A percentile compares a stretch with the other conserved stretches of the same genome.
These are phyloP conservation scores for Aspergillus caelatus DNA, from an alignment of 2,329 filamentous ascomycete species.

Conservation along the genomic window DNA sequence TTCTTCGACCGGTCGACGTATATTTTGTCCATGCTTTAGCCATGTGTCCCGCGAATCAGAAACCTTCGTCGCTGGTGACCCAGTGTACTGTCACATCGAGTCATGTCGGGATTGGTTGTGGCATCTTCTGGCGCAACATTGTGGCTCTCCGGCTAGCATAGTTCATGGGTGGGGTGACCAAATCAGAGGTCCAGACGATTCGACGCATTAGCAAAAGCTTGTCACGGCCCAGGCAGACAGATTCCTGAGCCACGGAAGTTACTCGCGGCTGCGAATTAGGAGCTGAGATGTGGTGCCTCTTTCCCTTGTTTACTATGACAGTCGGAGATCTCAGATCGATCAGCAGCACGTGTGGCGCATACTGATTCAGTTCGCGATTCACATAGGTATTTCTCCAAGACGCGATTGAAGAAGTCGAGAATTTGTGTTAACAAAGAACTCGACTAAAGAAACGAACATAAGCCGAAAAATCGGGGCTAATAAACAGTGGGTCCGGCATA, in stretches of 20 bases:
- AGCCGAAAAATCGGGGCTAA: background rate
- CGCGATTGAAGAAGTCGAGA: background rate
- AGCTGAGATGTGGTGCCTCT: background rate
- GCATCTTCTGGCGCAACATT: background rate
- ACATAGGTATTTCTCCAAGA: background rate
- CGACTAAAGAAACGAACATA: background rate
- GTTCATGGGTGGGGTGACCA: background rate
- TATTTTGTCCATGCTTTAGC: background rate
- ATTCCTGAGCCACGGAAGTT: background rate
- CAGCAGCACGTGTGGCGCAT: background rate
- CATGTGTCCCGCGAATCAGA: background rate
- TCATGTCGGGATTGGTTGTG: slow-evolving; percentile 2
- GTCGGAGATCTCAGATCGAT: background rate
- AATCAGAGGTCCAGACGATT: background rate
- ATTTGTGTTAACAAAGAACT: background rate
- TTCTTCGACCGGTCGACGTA: background rate
- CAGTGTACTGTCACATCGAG: background rate
- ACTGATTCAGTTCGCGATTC: background rate
- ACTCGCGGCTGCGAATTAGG: background rate
- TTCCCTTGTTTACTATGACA: background rate
- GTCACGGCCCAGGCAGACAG: background rate
- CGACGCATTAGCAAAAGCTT: slow-evolving; percentile 3
- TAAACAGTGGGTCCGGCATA: slow-evolving; percentile 1
- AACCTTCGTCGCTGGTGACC: background rate
- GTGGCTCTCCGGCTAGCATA: background rate